Base-by-base conservation (phyloP, 2,329 filamentous ascomycete genomes). In the Tolypocladium capitatum region DNA sequence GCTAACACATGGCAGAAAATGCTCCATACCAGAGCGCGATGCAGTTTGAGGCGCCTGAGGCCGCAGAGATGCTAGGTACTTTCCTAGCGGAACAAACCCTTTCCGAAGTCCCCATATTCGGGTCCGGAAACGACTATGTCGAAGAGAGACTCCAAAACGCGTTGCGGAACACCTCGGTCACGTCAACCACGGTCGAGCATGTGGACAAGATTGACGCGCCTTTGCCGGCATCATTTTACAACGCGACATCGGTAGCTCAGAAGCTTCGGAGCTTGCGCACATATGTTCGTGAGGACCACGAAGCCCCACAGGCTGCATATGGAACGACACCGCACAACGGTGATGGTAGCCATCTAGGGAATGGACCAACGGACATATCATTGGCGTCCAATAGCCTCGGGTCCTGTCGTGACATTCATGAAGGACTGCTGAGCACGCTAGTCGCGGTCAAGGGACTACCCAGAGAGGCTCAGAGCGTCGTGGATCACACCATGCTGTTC, bases 401-500 rank as follows among this genome's bases (percentile, higher is more conserved):
- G 4, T 75, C 77, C 14, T 79, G 76, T 48, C 68, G 73, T 18
- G 73, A 81, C 52, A 67, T 75, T 30, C 78, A 82, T 53, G 79
- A 83, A 53, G 67, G 69, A 41, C 60, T 80, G 20, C 63, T 80
- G 1, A 61, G 61, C 9, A 67, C 68, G 1, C 68, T 73, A 13
- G 58, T 68, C 27, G 65, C 71, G 38, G 68, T 67, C 2, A 66
- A 64, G 35, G 70, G 69, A 1, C 66, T 78, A 5, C 71, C 76
- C 0, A 67, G 66, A 36, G 68, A 74, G 50, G 75, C 73, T 1
- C 74, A 78, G 46, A 66, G 65, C 14, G 60, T 76, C 8, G 58
- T 80, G 13, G 74, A 82, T 51, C 74, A 82, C 51, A 62, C 70
- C 4, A 80, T 81, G 70, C 63, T 83, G 10, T 63, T 78, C 34